Evolutionary conservation across 305 asterid genomes (phyloP), one percentile per base, ranked within the genome.

Genomic region (Fraxinus dipetala): DNA sequence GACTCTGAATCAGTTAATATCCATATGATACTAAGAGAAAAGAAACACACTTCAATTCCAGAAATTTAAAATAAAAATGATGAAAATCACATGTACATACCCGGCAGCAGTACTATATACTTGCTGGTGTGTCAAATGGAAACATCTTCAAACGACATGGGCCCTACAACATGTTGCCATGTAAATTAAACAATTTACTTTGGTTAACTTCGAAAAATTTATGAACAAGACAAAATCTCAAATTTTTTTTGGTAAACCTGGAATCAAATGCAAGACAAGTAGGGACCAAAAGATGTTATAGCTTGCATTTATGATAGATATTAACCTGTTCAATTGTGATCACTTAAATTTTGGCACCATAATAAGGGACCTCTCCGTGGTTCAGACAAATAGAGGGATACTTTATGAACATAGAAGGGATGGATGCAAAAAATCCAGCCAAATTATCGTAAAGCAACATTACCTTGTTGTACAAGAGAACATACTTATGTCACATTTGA

Each of bases 351-450:
- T 69, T 24, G 38, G 74, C 35, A 65, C 35, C 18, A 48, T 14
- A 72, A 38, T 80, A 80, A 34, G 59, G 22, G 73, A 72, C 61
- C 51, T 48, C 56, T 69, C 43, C 61, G 40, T 30, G 48, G 72
- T 73, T 35, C 38, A 51, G 73, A 30, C 36, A 72, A 80, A 80
- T 22, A 51, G 36, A 72, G 73, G 79, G 43, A 30, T 69, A 28
- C 20, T 69, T 65, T 69, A 69, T 69, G 16, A 24, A 10, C 34
- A 63, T 54, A n/a, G 70, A 61, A 61, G 14, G 30, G 70, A 61
- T 28, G 26, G 16, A 30, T 30, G 36, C 75, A 26, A 28, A 69
- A 9, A 69, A 28, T 72, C 18, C 20, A 13, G 20, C 75, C 38
- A 69, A 69, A 69, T 11, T 69, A 28, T 14, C 20, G 2, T 48